These are phyloP conservation scores for Acer negundo DNA, from an alignment of 345 rosid genomes.

Conservation along the genomic window DNA sequence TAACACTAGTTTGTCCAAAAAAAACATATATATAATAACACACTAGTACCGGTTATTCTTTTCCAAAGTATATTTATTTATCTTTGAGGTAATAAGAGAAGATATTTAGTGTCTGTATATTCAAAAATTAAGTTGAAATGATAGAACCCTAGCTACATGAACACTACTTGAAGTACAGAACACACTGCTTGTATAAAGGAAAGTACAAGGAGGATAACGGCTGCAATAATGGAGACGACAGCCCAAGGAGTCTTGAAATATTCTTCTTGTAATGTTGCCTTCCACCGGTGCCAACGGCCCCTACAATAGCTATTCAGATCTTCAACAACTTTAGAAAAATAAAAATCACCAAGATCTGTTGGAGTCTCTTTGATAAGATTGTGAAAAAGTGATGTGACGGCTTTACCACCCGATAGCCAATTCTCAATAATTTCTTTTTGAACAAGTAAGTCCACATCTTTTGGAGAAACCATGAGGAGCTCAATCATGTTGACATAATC, in stretches of 20 bases:
- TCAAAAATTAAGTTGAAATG: neutral
- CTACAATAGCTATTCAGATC: constrained; percentile 10
- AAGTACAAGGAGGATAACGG: constrained; percentile 20
- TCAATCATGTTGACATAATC: constrained; percentile 8
- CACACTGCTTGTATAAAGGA: constrained; percentile 23
- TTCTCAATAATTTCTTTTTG: constrained; percentile 6
- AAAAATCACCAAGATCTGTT: neutral
- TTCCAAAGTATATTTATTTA: too few relatives aligned
- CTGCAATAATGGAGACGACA: constrained; percentile 21
- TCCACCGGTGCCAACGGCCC: constrained; percentile 9
- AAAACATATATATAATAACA: too few relatives aligned
- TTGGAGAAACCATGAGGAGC: constrained; percentile 7
- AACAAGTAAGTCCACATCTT: constrained; percentile 23
- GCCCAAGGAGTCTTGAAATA: constrained; percentile 32
- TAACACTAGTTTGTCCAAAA: too few relatives aligned
- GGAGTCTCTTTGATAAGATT: constrained; percentile 12
- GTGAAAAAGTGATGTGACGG: constrained; percentile 14
- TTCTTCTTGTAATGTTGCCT: constrained; percentile 12
- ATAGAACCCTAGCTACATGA: neutral
- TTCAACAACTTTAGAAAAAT: neutral
- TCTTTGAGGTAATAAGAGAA: too few relatives aligned
- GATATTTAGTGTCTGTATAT: neutral
- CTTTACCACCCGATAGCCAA: neutral
- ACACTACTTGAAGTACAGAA: neutral
- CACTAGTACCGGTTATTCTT: too few relatives aligned